Percentiles rank a stretch among this genome's conserved stretches.
Conservation (phyloP, 495 filamentous ascomycete genomes). For the Neurospora cerealis region DNA sequence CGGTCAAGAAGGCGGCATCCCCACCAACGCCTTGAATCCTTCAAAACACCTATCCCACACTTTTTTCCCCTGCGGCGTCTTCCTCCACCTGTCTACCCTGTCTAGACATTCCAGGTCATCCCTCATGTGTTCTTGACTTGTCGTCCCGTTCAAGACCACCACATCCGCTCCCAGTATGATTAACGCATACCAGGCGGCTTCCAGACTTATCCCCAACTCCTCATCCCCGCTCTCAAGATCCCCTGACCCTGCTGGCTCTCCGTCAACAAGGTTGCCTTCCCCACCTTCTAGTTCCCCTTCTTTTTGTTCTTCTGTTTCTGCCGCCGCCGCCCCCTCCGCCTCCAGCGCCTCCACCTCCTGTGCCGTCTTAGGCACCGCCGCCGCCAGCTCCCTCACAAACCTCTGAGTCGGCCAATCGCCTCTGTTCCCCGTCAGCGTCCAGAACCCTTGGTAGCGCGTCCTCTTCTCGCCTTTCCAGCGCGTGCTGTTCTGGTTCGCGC, state of each 20-base stretch:
- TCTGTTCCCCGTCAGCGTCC: constrained; percentile 65
- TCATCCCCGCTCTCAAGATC: background rate
- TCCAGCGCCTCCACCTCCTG: background rate
- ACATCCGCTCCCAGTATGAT: constrained; percentile 49
- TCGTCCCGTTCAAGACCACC: constrained; percentile 62
- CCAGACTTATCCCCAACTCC: constrained; percentile 29
- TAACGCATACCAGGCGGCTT: constrained; percentile 56
- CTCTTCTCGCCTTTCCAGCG: constrained; percentile 28
- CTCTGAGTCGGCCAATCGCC: constrained; percentile 41
- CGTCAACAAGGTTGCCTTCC: background rate
- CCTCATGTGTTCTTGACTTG: constrained; percentile 50
- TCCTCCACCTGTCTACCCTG: constrained; percentile 38
- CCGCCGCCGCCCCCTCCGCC: background rate
- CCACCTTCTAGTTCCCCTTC: background rate
- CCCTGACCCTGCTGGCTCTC: background rate
- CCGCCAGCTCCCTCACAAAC: constrained; percentile 43
- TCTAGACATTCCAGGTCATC: constrained; percentile 50
- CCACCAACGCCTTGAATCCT: constrained; percentile 30
- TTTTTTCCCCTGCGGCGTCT: constrained; percentile 26
- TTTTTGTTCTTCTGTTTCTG: background rate
- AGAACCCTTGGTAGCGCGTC: constrained; percentile 67
- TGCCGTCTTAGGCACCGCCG: constrained; percentile 10
- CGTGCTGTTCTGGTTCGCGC: constrained; percentile 14
- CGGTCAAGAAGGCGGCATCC: constrained; percentile 3
- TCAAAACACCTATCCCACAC: constrained; percentile 36